Base-by-base conservation (phyloP, 208 protist species). In the Crithidia fasciculata region DNA sequence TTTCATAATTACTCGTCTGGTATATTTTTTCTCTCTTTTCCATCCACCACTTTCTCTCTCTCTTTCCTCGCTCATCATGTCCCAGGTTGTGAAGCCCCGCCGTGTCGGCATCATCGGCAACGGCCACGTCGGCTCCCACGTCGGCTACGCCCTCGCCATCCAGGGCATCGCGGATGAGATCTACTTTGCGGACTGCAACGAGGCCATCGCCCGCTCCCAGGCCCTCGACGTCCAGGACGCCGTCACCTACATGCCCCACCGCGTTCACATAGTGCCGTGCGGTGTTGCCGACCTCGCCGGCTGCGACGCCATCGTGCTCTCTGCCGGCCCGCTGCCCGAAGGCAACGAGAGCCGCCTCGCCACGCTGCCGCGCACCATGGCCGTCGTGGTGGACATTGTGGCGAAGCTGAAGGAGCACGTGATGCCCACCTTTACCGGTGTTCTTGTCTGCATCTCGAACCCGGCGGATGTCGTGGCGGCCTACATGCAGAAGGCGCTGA, bases 381-480 rank as follows among this genome's bases (percentile, higher is more conserved):
- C 55, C 36, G 71, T 88, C 10, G 49, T 87, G 49, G 60, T 54
- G 4, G 72, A 81, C 60, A 78, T 88, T 53, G 70, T 83, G 36
- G 43, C 28, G 10, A 69, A n/a, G n/a, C 41, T 86, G 37, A 72
- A 76, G 58, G 62, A 57, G 40, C 44, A 76, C 67, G 72, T 84
- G 36, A 67, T 82, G 68, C 54, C 62, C 28, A 81, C 55, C n/a
- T 85, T 86, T 61, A 78, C 40, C 8, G 76, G 75, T 10, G 72
- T 90, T 16, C 63, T 86, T 13, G 43, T 88, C 39, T 79, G 75
- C 74, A 90, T 85, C 66, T 84, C 65, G 9, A 87, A 83, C 74
- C 76, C 76, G 37, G 85, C 74, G 2, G 77, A 85, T 43, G 77
- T 86, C 16, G 60, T 86, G 36, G 80, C 75, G 2, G 72, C 77